Conservation (phyloP, 768 basidiomycete genomes). For the Amanita molliuscula region DNA sequence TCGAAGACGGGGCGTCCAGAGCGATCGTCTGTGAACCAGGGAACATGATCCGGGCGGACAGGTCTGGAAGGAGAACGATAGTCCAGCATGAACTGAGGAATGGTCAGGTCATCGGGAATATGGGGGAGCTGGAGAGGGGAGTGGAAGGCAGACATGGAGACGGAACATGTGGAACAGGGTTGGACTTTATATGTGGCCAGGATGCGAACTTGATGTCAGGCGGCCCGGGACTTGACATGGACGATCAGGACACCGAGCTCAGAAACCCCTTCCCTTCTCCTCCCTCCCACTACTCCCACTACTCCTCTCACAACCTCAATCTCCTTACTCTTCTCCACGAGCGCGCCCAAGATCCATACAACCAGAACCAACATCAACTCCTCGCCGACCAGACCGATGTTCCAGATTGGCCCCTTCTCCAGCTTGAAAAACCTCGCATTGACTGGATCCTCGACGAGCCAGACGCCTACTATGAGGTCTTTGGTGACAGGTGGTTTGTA, state of each 20-base stretch:
- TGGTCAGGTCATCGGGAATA: conserved; percentile 53
- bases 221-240: too few relatives aligned
- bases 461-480: conserved; percentile 60
- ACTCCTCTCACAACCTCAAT: conserved; percentile 63
- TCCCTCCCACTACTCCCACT: conserved; percentile 73
- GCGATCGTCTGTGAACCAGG: conserved; percentile 52
- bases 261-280: conserved; percentile 87
- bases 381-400: conserved; percentile 64
- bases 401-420: conserved; percentile 66
- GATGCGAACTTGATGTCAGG: too few relatives aligned
- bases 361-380: conserved; percentile 47
- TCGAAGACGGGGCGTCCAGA: conserved; percentile 33
- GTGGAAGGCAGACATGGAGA: conserved; percentile 2
- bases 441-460: conserved; percentile 89
- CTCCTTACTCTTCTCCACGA: conserved; percentile 55
- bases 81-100: conserved; percentile 60
- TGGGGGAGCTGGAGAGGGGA: conserved; percentile 18
- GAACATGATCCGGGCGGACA: conserved; percentile 28
- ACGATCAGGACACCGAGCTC: conserved; percentile 67
- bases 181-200: too few relatives aligned
- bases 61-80: conserved; percentile 31
- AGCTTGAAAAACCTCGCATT: conserved; percentile 77
- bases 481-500: conserved; percentile 89
- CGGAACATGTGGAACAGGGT: not conserved
- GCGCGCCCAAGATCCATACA: conserved; percentile 32